Base-by-base conservation (phyloP, 1,284 basidiomycete species). In the Pseudozyma sp. region DNA sequence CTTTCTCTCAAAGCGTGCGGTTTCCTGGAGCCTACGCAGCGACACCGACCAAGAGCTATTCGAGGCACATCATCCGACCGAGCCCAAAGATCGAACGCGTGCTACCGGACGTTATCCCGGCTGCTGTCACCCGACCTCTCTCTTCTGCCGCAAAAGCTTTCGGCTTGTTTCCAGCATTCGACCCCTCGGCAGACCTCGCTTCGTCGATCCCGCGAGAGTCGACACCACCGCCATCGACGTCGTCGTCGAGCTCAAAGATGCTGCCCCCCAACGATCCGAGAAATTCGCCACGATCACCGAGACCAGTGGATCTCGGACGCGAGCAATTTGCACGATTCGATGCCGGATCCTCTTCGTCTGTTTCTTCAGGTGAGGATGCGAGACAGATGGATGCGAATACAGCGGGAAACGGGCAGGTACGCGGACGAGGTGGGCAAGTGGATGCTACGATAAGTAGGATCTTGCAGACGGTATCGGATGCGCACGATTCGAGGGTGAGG, bases 51-150 rank as follows among this genome's bases (percentile, higher is more conserved):
- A 58, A 57, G 35, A 16, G n/a, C 9, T 60, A 63, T 42, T 72
- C 69, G 24, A 49, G 69, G n/a, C 69, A 72, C 57, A 40, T 68
- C 49, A 72, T 72, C 33, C 52, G 55, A 13, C 64, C 69, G 3
- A 59, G 58, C 43, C 68, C 60, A 17, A 58, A 58, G 39, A 54
- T 50, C 34, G 11, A 31, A 10, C 55, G 66, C 13, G 46, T 57
- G 31, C n/a, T 44, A 29, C 42, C 50, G 7, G 35, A 43, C 17
- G 11, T 24, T 6, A 24, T 49, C 0, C 48, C 48, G 6, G 5
- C 33, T 19, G 30, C 39, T 17, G 34, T 31, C 33, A 44, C 17
- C 43, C 43, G 34, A 16, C 37, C 42, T 14, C 46, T 16, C 7
- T 17, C 52, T 7, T 16, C 24, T 4, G 37, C 4, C n/a, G 34